Evolutionary conservation across 1,284 basidiomycete species (phyloP), one percentile per base, ranked within the genome.

Genomic region (Tilletia caries): DNA sequence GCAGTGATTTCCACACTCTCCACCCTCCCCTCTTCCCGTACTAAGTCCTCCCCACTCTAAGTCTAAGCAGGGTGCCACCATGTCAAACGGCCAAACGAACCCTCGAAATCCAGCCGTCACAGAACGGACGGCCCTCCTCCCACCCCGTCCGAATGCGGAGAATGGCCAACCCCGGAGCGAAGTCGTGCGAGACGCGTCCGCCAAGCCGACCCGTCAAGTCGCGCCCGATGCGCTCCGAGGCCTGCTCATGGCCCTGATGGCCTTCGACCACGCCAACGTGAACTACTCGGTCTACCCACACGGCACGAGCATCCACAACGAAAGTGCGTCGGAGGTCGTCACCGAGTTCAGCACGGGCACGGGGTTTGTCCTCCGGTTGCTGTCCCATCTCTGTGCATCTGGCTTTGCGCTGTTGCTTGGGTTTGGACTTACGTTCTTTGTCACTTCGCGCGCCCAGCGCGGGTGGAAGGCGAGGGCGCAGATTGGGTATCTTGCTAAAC

Each of bases 191-290:
- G 32, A 62, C 33, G 15, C 58, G 0, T 6, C 27, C 29, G 3
- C 58, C 37, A 62, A 62, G 32, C 58, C 58, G 13, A 29, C 76
- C 1, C 70, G 77, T 18, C 72, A 68, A 12, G n/a, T 79, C 12
- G 75, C 75, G 2, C 77, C 76, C 3, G 76, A 79, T 60, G 68
- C 77, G 6, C 68, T 79, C 5, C 73, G 77, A 4, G 77, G 77
- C 6, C 66, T 79, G 37, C 71, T 79, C 65, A 70, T 79, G 33
- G 69, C 69, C 0, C 71, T 77, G 41, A 75, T 75, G 76, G 72
- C 76, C 50, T 60, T 76, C 12, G 77, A 79, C 68, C 77, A 79
- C 65, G 68, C 72, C 5, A 70, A 73, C 1, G 62, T 77, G 6
- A 71, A 70, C 52, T 44, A 76, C 66, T 71, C 72, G 5, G 73